Percentiles rank a stretch among this genome's conserved stretches.
Conservation (phyloP, 352 stramenopile genomes). For the Pythium volutum region DNA sequence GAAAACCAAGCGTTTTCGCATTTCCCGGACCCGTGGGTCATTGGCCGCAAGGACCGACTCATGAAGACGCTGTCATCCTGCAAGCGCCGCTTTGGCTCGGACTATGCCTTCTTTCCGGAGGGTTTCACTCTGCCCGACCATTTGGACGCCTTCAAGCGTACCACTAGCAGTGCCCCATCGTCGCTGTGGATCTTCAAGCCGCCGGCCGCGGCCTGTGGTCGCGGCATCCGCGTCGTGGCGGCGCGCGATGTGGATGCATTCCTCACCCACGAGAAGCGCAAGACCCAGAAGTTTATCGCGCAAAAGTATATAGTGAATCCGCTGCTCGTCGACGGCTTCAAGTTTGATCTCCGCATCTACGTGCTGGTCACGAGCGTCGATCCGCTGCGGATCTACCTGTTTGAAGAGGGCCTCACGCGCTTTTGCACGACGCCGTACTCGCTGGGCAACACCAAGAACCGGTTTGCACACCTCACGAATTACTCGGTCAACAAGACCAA, state of each 20-base stretch:
- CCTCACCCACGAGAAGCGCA: constrained; percentile 22
- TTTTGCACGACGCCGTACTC: constrained; percentile 85
- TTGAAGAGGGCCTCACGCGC: constrained; percentile 78
- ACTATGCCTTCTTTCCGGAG: constrained; percentile 84
- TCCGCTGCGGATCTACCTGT: constrained; percentile 84
- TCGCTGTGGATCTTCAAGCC: constrained; percentile 89
- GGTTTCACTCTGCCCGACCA: constrained; percentile 82
- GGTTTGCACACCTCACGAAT: constrained; percentile 72
- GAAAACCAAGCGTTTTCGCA: constrained; percentile 85
- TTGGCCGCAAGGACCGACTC: constrained; percentile 88
- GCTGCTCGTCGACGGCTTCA: constrained; percentile 80
- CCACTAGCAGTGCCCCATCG: constrained; percentile 2
- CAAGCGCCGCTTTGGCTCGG: constrained; percentile 50
- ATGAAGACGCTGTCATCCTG: constrained; percentile 68
- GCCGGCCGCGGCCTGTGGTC: constrained; percentile 78
- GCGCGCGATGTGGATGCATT: constrained; percentile 34
- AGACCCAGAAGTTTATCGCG: constrained; percentile 50
- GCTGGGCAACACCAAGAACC: constrained; percentile 55
- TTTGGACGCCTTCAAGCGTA: constrained; percentile 49
- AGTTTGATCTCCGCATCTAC: constrained; percentile 91
- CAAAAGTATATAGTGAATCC: constrained; percentile 78
- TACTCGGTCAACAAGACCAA: constrained; percentile 78
- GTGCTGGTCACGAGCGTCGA: constrained; percentile 86
- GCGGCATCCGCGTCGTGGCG: constrained; percentile 80
- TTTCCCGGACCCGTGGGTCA: constrained; percentile 88